Conservation (phyloP, 768 basidiomycete genomes). For the Pulveroboletus sp. region DNA sequence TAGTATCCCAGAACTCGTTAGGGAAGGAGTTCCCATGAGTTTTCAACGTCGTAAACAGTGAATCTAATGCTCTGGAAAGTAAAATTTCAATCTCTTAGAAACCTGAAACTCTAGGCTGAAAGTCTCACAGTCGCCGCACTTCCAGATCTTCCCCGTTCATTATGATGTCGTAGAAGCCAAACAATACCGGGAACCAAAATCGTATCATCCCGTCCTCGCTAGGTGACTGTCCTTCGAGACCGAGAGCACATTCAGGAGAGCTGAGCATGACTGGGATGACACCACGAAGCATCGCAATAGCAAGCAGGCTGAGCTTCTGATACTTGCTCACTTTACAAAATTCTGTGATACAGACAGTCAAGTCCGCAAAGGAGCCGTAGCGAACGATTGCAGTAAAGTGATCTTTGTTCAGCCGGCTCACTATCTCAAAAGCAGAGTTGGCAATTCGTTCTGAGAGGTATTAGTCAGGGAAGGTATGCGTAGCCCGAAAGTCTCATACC, state of each 20-base stretch:
- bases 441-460: constrained; percentile 71
- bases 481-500: constrained; percentile 40
- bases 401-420: constrained; percentile 83
- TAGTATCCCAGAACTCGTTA: constrained; percentile 95
- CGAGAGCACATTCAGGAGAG: constrained; percentile 61
- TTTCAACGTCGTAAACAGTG: constrained; percentile 90
- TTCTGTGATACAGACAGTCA: constrained; percentile 96
- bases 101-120: neutral
- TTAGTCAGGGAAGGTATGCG: neutral
- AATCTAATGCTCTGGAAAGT: constrained; percentile 80
- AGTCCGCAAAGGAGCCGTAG: constrained; percentile 91
- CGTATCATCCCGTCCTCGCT: constrained; percentile 87
- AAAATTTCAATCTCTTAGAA: constrained; percentile 6
- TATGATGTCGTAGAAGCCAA: constrained; percentile 99
- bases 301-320: constrained; percentile 94
- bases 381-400: constrained; percentile 89
- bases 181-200: constrained; percentile 95
- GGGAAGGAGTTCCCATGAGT: constrained; percentile 81
- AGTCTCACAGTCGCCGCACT: constrained; percentile 86
- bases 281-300: constrained; percentile 93
- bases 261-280: constrained; percentile 89
- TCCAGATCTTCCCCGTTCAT: constrained; percentile 99
- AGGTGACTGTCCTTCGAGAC: constrained; percentile 30
- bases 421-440: constrained; percentile 92
- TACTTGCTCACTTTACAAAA: constrained; percentile 99